Conservation (phyloP, 192 early-diverging fungal genomes). For the Lobulomyces angularis region DNA sequence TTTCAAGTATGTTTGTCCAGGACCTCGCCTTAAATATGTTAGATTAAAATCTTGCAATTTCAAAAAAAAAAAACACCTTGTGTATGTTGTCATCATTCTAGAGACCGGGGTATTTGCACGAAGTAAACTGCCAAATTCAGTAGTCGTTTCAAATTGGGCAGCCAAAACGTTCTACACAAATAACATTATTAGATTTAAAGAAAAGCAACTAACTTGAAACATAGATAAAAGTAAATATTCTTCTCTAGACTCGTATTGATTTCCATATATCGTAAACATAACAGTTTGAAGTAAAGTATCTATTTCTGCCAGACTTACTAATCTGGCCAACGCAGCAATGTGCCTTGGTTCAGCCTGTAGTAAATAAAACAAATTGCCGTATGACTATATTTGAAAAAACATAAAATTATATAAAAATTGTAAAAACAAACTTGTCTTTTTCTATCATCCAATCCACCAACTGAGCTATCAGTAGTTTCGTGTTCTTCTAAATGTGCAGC, state of each 20-base stretch:
- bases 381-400: too few relatives aligned
- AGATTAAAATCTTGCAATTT: too few relatives aligned
- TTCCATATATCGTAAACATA: slow-evolving; percentile 93
- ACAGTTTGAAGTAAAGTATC: slow-evolving; percentile 88
- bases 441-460: slow-evolving; percentile 71
- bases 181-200: slow-evolving; percentile 2
- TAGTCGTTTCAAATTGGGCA: slow-evolving; percentile 83
- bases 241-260: slow-evolving; percentile 92
- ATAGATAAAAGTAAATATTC: slow-evolving; percentile 89
- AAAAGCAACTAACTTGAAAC: slow-evolving; percentile 60
- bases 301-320: slow-evolving; percentile 79
- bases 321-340: slow-evolving; percentile 71
- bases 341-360: slow-evolving; percentile 84
- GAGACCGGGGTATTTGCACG: slow-evolving; percentile 92
- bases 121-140: slow-evolving; percentile 76
- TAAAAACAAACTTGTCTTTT: slow-evolving; percentile 22
- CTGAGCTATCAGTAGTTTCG: slow-evolving; percentile 30
- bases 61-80: too few relatives aligned
- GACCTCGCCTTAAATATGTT: slow-evolving; percentile 50
- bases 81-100: slow-evolving; percentile 98
- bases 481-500: slow-evolving; percentile 57
- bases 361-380: slow-evolving; percentile 86
- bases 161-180: slow-evolving; percentile 60
- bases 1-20: slow-evolving; percentile 87
- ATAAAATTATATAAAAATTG: slow-evolving; percentile 2